Percentiles rank a stretch among this genome's conserved stretches.
phyloP scores from a whole-genome alignment of 495 filamentous ascomycete genomes.

The Aspergillus sclerotiicarbonarius region DNA sequence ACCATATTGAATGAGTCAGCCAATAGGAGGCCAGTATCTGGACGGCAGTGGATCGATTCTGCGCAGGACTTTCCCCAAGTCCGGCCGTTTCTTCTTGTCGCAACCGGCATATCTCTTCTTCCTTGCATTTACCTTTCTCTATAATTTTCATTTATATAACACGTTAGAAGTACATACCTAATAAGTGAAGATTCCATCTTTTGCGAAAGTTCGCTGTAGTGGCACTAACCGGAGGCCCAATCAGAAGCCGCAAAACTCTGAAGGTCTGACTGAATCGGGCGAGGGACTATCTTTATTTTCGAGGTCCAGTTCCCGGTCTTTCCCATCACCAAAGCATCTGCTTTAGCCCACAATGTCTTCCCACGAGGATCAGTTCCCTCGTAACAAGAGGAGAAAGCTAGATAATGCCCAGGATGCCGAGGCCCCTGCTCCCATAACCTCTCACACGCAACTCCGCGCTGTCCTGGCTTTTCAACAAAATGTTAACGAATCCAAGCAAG shows the following conservation, averaged over 20 bases:
- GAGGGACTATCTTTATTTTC: not conserved
- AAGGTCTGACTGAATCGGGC: not conserved
- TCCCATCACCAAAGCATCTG: not conserved
- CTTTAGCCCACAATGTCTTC: slow-evolving; percentile 23
- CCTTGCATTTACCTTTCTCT: not conserved
- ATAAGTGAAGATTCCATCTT: not conserved
- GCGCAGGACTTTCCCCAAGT: no score
- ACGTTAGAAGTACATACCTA: not conserved
- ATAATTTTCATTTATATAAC: not conserved
- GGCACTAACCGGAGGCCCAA: not conserved
- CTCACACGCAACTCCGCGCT: slow-evolving; percentile 57
- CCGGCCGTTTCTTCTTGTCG: no score
- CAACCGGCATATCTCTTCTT: no score
- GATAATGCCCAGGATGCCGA: slow-evolving; percentile 23
- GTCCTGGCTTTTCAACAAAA: slow-evolving; percentile 69
- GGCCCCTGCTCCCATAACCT: slow-evolving; percentile 49
- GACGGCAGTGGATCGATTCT: no score
- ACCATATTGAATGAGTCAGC: no score
- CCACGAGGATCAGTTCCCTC: slow-evolving; percentile 21
- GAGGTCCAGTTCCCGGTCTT: not conserved
- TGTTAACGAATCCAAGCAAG: slow-evolving; percentile 57
- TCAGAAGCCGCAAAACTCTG: slow-evolving; percentile 9
- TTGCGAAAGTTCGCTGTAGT: not conserved
- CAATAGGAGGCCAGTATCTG: no score
- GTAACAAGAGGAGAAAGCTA: slow-evolving; percentile 45